These are phyloP conservation scores for Alternaria ethzedia DNA, from an alignment of 2,329 filamentous ascomycete genomes.

Conservation along the genomic window DNA sequence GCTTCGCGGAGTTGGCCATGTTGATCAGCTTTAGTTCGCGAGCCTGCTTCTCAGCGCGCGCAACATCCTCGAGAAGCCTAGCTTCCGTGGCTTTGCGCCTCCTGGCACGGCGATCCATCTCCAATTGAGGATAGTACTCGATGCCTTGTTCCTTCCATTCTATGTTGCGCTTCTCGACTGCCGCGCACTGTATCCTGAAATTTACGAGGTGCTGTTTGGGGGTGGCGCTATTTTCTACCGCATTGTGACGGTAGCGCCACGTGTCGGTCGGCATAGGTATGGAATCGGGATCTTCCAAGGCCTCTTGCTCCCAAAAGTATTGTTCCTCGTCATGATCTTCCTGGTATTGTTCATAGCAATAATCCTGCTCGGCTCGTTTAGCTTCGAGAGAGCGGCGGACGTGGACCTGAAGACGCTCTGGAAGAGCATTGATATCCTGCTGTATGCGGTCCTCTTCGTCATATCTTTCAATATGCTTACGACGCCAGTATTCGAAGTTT, in stretches of 20 bases:
- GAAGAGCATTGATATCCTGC: neutral
- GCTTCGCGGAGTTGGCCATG: neutral
- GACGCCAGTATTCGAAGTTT: constrained; percentile 3
- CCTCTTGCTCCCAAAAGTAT: neutral
- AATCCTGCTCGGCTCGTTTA: neutral
- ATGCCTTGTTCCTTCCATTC: neutral
- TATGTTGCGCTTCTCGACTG: neutral
- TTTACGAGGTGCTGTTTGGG: neutral
- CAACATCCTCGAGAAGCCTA: neutral
- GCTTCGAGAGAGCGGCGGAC: neutral
- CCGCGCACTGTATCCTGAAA: neutral
- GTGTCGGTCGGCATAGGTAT: neutral
- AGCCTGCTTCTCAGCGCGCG: neutral
- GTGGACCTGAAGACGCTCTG: neutral
- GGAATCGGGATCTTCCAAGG: neutral
- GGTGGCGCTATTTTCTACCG: neutral
- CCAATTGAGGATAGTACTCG: neutral
- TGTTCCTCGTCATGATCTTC: neutral
- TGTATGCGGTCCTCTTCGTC: neutral
- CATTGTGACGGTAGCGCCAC: neutral
- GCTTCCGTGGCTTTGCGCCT: neutral
- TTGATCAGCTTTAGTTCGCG: neutral
- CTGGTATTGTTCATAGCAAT: neutral
- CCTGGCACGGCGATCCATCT: neutral
- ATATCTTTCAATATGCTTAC: neutral